phyloP scores from a whole-genome alignment of 2,329 filamentous ascomycete genomes.

The Microascus cirrosus region DNA sequence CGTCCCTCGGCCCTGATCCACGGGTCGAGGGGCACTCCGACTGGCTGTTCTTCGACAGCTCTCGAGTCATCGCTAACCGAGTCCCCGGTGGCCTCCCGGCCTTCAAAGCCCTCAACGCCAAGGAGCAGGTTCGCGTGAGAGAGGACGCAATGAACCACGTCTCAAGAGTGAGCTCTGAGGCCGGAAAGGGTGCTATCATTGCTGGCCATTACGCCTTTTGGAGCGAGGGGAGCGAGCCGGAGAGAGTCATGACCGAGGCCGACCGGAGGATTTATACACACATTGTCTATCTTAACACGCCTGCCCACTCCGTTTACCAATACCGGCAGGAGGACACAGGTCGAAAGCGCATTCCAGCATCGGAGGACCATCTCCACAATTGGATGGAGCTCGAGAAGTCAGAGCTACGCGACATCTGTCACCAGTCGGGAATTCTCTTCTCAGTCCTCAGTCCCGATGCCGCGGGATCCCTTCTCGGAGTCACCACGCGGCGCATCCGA shows the following conservation, averaged over 20 bases:
- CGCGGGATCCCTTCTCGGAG: not conserved
- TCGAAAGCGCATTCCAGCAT: not conserved
- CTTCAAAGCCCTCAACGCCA: not conserved
- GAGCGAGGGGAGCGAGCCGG: conserved; percentile 21
- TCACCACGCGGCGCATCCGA: not conserved
- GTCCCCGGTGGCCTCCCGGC: not conserved
- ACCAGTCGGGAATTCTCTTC: not conserved
- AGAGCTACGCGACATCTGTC: not conserved
- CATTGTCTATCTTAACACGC: conserved; percentile 42
- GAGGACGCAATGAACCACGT: not conserved
- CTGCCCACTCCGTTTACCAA: conserved; percentile 8
- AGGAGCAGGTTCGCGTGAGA: not conserved
- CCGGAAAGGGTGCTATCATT: not conserved
- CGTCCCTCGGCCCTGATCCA: not conserved
- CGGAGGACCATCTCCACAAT: not conserved
- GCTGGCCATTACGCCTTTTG: conserved; percentile 45
- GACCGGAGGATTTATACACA: conserved; percentile 41
- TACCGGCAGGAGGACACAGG: not conserved
- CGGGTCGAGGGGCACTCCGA: too few species aligned
- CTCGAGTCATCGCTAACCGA: not conserved
- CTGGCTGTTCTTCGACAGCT: not conserved
- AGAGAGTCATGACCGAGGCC: conserved; percentile 25
- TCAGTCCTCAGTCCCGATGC: not conserved
- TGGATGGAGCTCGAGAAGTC: not conserved
- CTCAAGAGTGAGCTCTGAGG: not conserved